These are phyloP conservation scores for Dentipellis fragilis DNA, from an alignment of 768 basidiomycete genomes.

Conservation along the genomic window DNA sequence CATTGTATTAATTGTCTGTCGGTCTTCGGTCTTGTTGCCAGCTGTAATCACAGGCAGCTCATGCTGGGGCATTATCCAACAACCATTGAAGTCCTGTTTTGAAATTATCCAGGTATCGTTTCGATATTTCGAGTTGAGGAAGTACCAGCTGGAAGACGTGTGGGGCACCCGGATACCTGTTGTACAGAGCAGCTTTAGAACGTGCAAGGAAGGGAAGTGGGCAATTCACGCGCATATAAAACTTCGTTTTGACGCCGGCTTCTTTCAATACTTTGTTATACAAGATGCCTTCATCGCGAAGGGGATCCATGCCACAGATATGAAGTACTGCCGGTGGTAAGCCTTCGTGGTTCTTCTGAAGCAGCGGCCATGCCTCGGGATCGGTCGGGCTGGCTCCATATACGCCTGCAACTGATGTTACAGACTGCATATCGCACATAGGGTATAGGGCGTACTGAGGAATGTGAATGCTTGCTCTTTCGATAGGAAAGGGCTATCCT, in stretches of 20 bases:
- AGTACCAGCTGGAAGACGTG: background rate
- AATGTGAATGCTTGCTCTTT: background rate
- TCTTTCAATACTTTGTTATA: slow-evolving; percentile 12
- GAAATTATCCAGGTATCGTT: background rate
- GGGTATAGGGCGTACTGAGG: background rate
- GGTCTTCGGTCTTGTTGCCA: no score
- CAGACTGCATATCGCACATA: background rate
- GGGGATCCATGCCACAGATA: slow-evolving; percentile 12
- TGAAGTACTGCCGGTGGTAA: slow-evolving; percentile 12
- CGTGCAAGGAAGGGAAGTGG: background rate
- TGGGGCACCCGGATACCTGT: background rate
- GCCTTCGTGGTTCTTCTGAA: slow-evolving; percentile 3
- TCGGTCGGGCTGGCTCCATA: background rate
- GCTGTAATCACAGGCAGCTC: no score
- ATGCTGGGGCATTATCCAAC: no score
- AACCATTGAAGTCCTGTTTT: background rate
- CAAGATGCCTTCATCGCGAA: slow-evolving; percentile 14
- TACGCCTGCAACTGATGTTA: background rate
- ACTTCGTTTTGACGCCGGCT: slow-evolving; percentile 6
- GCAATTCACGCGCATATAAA: slow-evolving; percentile 5
- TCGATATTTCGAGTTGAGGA: background rate
- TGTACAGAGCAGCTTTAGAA: background rate
- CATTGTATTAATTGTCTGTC: no score
- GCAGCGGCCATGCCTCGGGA: slow-evolving; percentile 2
- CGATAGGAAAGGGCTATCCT: background rate